Conservation (phyloP, 352 stramenopile genomes). For the Pythium brachiatum region DNA sequence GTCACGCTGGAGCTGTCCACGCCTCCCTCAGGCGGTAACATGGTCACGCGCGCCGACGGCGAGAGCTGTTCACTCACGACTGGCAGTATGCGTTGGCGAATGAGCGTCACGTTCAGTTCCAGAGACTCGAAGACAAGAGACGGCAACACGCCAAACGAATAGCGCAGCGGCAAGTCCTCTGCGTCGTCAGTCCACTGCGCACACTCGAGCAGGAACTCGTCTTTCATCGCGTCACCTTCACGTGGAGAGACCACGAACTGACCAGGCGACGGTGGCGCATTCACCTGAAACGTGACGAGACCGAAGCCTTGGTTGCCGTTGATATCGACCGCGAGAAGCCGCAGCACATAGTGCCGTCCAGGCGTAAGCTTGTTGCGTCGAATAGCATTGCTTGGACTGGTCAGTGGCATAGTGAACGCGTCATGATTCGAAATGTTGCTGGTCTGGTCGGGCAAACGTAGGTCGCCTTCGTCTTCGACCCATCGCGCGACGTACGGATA, state of each 20-base stretch:
- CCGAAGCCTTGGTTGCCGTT: conserved; percentile 57
- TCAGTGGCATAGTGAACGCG: conserved; percentile 56
- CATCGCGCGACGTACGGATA: conserved; percentile 62
- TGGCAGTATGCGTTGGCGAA: conserved; percentile 34
- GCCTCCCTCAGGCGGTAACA: conserved; percentile 39
- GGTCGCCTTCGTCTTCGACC: conserved; percentile 57
- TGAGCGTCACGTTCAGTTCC: conserved; percentile 17
- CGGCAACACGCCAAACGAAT: conserved; percentile 55
- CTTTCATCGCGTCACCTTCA: conserved; percentile 49
- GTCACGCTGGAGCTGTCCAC: conserved; percentile 38
- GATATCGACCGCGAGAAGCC: conserved; percentile 49
- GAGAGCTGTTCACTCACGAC: conserved; percentile 40
- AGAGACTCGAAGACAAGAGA: conserved; percentile 30
- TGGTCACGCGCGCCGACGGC: conserved; percentile 31
- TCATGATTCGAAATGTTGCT: conserved; percentile 31
- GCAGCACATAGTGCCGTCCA: conserved; percentile 67
- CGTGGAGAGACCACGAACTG: conserved; percentile 41
- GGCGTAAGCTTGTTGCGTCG: conserved; percentile 49
- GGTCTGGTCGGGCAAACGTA: conserved; percentile 30
- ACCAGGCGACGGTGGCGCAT: conserved; percentile 57
- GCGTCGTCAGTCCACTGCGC: conserved; percentile 59
- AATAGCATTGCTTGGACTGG: conserved; percentile 51
- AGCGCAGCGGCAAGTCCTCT: conserved; percentile 55
- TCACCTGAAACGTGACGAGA: conserved; percentile 46
- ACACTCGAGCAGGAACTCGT: conserved; percentile 52